Conservation (phyloP, 441 rosid species). For the Adansonia grandidieri region DNA sequence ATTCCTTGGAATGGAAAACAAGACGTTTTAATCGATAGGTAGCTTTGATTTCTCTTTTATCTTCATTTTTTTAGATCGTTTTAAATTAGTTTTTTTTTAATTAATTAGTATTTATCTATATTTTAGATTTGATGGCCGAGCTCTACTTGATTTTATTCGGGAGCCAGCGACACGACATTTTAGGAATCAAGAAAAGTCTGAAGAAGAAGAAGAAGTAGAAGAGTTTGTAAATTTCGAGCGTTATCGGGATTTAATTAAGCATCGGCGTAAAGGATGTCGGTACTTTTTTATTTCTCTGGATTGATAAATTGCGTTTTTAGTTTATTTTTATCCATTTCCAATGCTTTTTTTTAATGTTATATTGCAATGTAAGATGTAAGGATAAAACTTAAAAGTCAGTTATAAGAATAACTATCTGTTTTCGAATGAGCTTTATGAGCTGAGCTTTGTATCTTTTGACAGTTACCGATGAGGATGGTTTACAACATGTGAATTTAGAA, state of each 20-base stretch:
- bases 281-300: conserved; percentile 61
- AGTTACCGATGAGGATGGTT: conserved; percentile 87
- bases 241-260: conserved; percentile 99
- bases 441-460: conserved; percentile 40
- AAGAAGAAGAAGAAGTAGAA: conserved; percentile 92
- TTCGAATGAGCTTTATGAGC: conserved; percentile 40
- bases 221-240: conserved; percentile 99
- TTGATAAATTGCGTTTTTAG: conserved; percentile 30
- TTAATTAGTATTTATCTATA: conserved; percentile 6
- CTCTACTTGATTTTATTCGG: conserved; percentile 89
- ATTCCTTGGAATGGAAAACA: conserved; percentile 95
- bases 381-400: conserved; percentile 26
- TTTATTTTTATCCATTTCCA: conserved; percentile 24
- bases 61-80: neutral
- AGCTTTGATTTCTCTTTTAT: conserved; percentile 14
- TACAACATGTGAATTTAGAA: conserved; percentile 82
- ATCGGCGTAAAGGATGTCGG: conserved; percentile 99
- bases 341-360: conserved; percentile 21
- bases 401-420: neutral
- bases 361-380: conserved; percentile 23
- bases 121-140: conserved; percentile 90
- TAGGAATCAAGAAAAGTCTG: conserved; percentile 61
- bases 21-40: conserved; percentile 81
- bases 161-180: conserved; percentile 60
- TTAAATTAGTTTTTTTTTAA: conserved; percentile 14